Evolutionary conservation across 2,329 filamentous ascomycete species (phyloP).

Genomic region (Pseudogymnoascus sp.): DNA sequence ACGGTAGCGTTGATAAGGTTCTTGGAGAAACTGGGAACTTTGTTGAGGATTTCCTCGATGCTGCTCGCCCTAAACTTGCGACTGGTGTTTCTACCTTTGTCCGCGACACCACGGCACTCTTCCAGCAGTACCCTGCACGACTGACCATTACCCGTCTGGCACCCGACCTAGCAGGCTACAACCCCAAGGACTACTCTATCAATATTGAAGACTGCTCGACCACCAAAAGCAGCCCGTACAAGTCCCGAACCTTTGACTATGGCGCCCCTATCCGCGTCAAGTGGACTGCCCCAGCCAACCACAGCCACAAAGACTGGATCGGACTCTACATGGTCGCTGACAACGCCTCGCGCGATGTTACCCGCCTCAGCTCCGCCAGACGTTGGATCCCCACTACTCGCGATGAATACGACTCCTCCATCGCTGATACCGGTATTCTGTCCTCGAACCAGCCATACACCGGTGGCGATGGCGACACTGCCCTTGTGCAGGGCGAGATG

Average conservation of each 20-base stretch:
- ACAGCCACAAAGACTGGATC: slow-evolving; percentile 90
- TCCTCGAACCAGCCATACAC: slow-evolving; percentile 54
- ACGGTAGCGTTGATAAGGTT: slow-evolving; percentile 79
- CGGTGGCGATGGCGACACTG: slow-evolving; percentile 34
- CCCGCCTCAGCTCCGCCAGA: slow-evolving; percentile 75
- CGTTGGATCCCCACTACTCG: slow-evolving; percentile 79
- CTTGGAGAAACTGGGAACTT: slow-evolving; percentile 80
- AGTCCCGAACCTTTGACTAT: slow-evolving; percentile 77
- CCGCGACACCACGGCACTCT: slow-evolving; percentile 76
- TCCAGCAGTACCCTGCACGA: slow-evolving; percentile 81
- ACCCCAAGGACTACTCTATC: slow-evolving; percentile 73
- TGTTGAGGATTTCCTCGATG: slow-evolving; percentile 83
- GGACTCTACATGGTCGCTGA: slow-evolving; percentile 94
- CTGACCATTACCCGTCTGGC: slow-evolving; percentile 74
- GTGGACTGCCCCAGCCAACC: slow-evolving; percentile 82
- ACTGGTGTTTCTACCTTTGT: slow-evolving; percentile 80
- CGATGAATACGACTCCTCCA: slow-evolving; percentile 66
- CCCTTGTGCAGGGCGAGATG: slow-evolving; percentile 68
- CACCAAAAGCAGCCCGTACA: slow-evolving; percentile 38
- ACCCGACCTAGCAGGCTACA: slow-evolving; percentile 69
- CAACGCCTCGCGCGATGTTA: slow-evolving; percentile 77
- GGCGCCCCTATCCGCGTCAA: slow-evolving; percentile 81
- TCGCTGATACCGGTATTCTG: slow-evolving; percentile 69
- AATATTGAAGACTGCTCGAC: slow-evolving; percentile 57
- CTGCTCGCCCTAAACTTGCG: slow-evolving; percentile 75